A percentile compares a stretch with the other conserved stretches of the same genome.
phyloP scores from a whole-genome alignment of 768 basidiomycete genomes.

The Auricularia sp. region DNA sequence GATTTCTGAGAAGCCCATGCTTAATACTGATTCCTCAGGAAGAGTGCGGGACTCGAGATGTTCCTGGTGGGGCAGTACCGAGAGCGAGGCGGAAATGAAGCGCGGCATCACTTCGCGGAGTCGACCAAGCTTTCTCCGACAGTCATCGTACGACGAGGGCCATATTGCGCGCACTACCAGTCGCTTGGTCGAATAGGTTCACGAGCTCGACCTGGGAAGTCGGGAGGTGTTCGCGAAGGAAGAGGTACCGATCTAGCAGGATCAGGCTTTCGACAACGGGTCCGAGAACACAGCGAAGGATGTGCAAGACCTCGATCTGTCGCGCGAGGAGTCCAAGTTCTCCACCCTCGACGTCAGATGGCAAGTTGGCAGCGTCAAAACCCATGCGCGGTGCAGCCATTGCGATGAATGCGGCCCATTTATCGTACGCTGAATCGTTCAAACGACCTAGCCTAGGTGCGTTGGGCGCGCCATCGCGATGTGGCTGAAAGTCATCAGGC shows the following conservation, averaged over 20 bases:
- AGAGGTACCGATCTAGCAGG: conserved; percentile 49
- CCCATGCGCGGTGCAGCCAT: conserved; percentile 21
- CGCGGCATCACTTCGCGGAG: no score
- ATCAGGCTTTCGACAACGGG: conserved; percentile 59
- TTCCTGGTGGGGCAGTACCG: no score
- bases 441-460: conserved; percentile 41
- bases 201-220: conserved; percentile 32
- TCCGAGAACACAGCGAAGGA: conserved; percentile 58
- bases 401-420: conserved; percentile 41
- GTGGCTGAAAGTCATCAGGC: conserved; percentile 6
- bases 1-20: no score
- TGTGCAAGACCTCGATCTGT: conserved; percentile 49
- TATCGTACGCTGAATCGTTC: conserved; percentile 37
- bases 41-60: no score
- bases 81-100: no score
- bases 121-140: no score
- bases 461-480: conserved; percentile 3
- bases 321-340: conserved; percentile 21
- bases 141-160: conserved; percentile 38
- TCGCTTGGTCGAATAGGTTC: conserved; percentile 64
- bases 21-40: no score
- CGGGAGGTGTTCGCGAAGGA: conserved; percentile 37
- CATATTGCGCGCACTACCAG: conserved; percentile 64
- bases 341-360: neutral
- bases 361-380: conserved; percentile 4